Base-by-base conservation (phyloP, 2,329 filamentous ascomycete genomes). In the Huntiella abstrusa region DNA sequence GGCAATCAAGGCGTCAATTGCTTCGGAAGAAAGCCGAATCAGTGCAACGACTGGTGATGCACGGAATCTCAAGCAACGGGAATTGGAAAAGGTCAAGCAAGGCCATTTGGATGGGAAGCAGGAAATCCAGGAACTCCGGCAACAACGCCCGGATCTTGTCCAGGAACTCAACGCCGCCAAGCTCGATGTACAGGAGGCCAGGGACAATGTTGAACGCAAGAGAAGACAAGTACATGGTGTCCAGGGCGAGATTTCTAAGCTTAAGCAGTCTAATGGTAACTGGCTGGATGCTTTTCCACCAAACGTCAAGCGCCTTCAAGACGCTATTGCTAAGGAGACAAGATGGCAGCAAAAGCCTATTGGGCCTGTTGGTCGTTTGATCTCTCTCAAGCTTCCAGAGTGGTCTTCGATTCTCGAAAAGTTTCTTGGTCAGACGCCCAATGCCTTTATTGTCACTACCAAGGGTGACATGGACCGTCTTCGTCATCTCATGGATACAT, bases 391-490 rank as follows among this genome's bases (percentile, higher is more conserved):
- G 33, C 78, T 88, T 53, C 80, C 83, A 1, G 70, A 83, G 54
- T 98, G 91, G 91, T 81, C 80, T 1, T 71, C 74, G 1, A 76
- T 93, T 38, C 60, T 98, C 11, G 91, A 98, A 58, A 80, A 72
- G 51, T 73, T 73, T 1, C 70, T 94, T 40, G 83, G 83, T n/a
- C 61, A 60, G 3, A 67, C 64, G 0, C 64, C 96, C 32, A 80
- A 76, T 51, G 77, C 73, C 1, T 98, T 96, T 56, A 73, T 93
- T 43, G 87, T 95, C 37, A 78, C 75, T 4, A 84, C 68, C 59
- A 84, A 83, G 55, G 61, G 67, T 10, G 91, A 98, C 57, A 77
- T 84, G 57, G 68, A 69, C n/a, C 68, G 74, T 5, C 66, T 98
- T 3, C 70, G 67, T 12, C 59, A 59, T 2, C 61, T 92, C 53